Evolutionary conservation across 352 stramenopile genomes (phyloP).

Genomic region (Lagenidium giganteum): DNA sequence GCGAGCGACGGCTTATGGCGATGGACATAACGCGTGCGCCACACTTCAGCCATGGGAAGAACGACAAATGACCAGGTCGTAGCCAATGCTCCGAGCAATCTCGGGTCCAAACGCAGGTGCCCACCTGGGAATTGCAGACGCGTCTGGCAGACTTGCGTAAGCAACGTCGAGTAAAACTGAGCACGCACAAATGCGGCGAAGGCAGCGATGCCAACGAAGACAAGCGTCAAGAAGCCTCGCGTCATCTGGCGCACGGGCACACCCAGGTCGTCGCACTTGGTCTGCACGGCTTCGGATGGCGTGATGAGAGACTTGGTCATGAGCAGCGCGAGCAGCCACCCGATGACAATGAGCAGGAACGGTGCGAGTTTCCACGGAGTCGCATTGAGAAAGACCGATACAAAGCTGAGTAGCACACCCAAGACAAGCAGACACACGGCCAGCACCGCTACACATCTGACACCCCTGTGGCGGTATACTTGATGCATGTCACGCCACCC

Average conservation of each 20-base stretch:
- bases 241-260: conserved; percentile 27
- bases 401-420: conserved; percentile 10
- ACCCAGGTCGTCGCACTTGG: conserved; percentile 22
- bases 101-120: conserved; percentile 30
- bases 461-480: conserved; percentile 19
- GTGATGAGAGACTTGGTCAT: conserved; percentile 33
- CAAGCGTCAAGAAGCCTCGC: conserved; percentile 13
- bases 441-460: conserved; percentile 21
- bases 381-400: not conserved
- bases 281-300: conserved; percentile 28
- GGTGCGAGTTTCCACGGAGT: conserved; percentile 2
- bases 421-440: conserved; percentile 23
- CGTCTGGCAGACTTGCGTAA: conserved; percentile 64
- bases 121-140: conserved; percentile 25
- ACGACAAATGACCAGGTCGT: too few species aligned
- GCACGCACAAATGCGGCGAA: conserved; percentile 62
- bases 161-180: conserved; percentile 63
- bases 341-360: conserved; percentile 23
- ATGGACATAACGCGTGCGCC: not conserved
- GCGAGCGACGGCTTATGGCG: not conserved
- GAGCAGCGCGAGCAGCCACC: conserved; percentile 40
- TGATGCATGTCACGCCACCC: conserved; percentile 21
- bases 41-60: too few species aligned
- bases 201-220: conserved; percentile 21
- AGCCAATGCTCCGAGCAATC: conserved; percentile 28